phyloP scores from a whole-genome alignment of 257 asterid genomes.

The Gentiana dahurica region DNA sequence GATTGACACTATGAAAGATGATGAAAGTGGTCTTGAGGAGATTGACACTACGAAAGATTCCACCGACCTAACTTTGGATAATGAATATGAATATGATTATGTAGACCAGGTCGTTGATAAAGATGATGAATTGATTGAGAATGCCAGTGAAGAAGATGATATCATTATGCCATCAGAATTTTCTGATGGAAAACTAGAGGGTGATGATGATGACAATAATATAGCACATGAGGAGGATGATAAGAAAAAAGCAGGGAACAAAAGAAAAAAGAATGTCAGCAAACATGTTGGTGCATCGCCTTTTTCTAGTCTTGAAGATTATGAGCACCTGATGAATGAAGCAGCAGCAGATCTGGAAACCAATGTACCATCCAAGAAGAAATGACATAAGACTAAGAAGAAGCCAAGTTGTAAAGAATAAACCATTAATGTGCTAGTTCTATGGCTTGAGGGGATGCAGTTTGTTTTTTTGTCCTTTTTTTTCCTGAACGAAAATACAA shows the following conservation, averaged over 20 bases:
- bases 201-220: constrained; percentile 17
- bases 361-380: constrained; percentile 9
- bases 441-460: too few relatives aligned
- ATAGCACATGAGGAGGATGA: constrained; percentile 40
- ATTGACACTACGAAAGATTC: constrained; percentile 38
- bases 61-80: constrained; percentile 28
- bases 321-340: constrained; percentile 44
- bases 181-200: constrained; percentile 21
- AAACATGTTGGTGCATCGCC: constrained; percentile 39
- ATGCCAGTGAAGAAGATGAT: constrained; percentile 40
- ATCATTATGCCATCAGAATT: constrained; percentile 28
- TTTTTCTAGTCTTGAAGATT: constrained; percentile 63
- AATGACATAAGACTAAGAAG: constrained; percentile 21
- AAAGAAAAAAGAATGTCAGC: constrained; percentile 32
- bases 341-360: constrained; percentile 10
- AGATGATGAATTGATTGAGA: constrained; percentile 62
- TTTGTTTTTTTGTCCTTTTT: too few relatives aligned
- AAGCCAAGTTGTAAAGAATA: constrained; percentile 4
- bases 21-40: constrained; percentile 61
- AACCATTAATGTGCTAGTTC: too few relatives aligned
- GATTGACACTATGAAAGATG: constrained; percentile 37
- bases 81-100: constrained; percentile 47
- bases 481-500: not conserved
- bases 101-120: constrained; percentile 50
- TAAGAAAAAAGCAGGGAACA: constrained; percentile 18